Base-by-base conservation (phyloP, 177 flowering plant species). In the Telopea speciosissima region DNA sequence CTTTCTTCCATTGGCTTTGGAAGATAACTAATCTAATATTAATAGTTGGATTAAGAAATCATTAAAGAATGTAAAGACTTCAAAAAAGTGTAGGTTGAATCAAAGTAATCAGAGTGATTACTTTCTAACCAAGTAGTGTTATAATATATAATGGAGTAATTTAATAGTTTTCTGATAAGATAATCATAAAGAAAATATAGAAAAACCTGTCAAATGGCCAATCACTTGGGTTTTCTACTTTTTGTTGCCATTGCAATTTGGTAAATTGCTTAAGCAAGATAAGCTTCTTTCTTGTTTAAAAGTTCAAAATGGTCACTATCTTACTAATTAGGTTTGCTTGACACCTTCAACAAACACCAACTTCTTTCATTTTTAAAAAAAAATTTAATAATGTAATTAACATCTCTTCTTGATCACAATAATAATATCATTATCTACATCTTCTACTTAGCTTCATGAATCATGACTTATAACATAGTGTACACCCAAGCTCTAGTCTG, bases 161-260 rank as follows among this genome's bases (percentile, higher is more conserved):
- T 19, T 68, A n/a, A 44, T 24, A 23, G 2, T 56, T 26, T 49
- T 16, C 54, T 13, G 5, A 49, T 49, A 49, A 19, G 19, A 10
- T 49, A 16, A 49, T 0, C 54, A 12, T 8, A 36, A 0, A 36
- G 40, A 36, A 8, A 36, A 36, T 36, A 36, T 36, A 36, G 40
- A 36, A 36, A 36, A 36, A 36, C 40, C 40, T 36, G 40, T 0
- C 40, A 36, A 36, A 36, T 5, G 6, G 19, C 8, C 54, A 12
- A 12, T 49, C 19, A 49, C 19, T 49, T 49, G 54, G 54, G 54
- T 49, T 16, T 13, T 49, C 7, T 12, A 13, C 70, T 77, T 77
- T 72, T 76, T n/a, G n/a, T 80, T 77, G 78, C 70, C 70, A 72
- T 67, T 70, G 56, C 80, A 72, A 72, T 74, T 79, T 42, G 45